A percentile compares a stretch with the other conserved stretches of the same genome.
Conservation (phyloP, 257 asterid species). For the Ligustrum vulgare region DNA sequence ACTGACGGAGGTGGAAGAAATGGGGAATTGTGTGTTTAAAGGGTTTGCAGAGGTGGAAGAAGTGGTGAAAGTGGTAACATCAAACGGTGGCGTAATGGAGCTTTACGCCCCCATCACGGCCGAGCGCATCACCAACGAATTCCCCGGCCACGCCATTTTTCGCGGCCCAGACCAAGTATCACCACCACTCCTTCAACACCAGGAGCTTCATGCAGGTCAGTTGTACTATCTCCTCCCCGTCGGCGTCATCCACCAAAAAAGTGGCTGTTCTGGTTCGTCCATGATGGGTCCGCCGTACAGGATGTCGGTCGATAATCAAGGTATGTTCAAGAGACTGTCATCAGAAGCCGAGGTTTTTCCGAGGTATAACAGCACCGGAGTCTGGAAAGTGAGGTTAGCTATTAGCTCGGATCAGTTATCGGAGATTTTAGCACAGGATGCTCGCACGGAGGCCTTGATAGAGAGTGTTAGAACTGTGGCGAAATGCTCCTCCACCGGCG, state of each 20-base stretch:
- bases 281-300: conserved; percentile 21
- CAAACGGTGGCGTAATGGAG: conserved; percentile 55
- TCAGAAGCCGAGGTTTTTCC: conserved; percentile 34
- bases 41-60: conserved; percentile 29
- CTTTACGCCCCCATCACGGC: conserved; percentile 55
- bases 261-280: background rate
- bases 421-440: conserved; percentile 57
- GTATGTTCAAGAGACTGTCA: conserved; percentile 18
- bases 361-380: conserved; percentile 36
- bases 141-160: conserved; percentile 53
- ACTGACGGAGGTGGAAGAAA: background rate
- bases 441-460: conserved; percentile 52
- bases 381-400: conserved; percentile 61
- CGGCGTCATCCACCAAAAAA: conserved; percentile 7
- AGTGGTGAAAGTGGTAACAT: conserved; percentile 39
- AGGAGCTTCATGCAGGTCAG: conserved; percentile 39
- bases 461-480: conserved; percentile 59
- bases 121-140: conserved; percentile 51
- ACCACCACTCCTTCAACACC: conserved; percentile 41
- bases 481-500: conserved; percentile 35
- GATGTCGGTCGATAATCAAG: conserved; percentile 39
- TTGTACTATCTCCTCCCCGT: conserved; percentile 52
- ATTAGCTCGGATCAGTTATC: conserved; percentile 53
- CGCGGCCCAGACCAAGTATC: conserved; percentile 30
- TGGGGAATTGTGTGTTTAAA: conserved; percentile 47